Percentiles rank a stretch among this genome's conserved stretches.
These are phyloP conservation scores for Acanthamoeba castellanii DNA, from an alignment of 208 protist genomes.

Conservation along the genomic window DNA sequence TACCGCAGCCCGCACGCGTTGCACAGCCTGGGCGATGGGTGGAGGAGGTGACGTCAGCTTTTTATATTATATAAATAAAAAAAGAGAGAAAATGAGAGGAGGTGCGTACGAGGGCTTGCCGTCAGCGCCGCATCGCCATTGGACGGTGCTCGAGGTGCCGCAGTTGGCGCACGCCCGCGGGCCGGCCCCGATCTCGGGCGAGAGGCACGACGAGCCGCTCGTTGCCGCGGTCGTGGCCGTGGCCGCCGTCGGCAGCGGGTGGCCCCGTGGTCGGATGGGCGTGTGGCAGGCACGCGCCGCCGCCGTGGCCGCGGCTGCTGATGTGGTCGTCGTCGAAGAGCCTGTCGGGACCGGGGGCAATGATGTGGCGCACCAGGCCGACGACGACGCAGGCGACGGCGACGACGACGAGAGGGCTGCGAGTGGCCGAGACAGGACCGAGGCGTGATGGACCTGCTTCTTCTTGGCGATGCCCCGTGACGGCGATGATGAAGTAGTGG, in stretches of 20 bases:
- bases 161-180: slow-evolving; percentile 20
- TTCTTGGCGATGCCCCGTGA: neutral
- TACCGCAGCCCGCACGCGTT: slow-evolving; percentile 38
- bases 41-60: too few relatives aligned
- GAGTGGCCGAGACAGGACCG: neutral
- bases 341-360: too few relatives aligned
- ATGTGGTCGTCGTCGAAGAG: too few relatives aligned
- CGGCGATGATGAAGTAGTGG: neutral
- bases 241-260: neutral
- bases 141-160: neutral
- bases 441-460: neutral
- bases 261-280: neutral
- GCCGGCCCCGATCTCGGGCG: neutral
- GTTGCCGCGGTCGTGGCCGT: neutral
- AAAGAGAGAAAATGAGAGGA: neutral
- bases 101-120: slow-evolving; percentile 22
- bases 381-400: neutral
- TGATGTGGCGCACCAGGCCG: neutral
- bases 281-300: too few relatives aligned
- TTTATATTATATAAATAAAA: too few relatives aligned
- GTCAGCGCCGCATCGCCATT: slow-evolving; percentile 26
- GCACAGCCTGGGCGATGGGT: neutral
- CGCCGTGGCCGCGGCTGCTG: too few relatives aligned
- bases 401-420: neutral
- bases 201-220: neutral